phyloP scores from a whole-genome alignment of 495 filamentous ascomycete genomes.

The Chaetomium cochliodes region DNA sequence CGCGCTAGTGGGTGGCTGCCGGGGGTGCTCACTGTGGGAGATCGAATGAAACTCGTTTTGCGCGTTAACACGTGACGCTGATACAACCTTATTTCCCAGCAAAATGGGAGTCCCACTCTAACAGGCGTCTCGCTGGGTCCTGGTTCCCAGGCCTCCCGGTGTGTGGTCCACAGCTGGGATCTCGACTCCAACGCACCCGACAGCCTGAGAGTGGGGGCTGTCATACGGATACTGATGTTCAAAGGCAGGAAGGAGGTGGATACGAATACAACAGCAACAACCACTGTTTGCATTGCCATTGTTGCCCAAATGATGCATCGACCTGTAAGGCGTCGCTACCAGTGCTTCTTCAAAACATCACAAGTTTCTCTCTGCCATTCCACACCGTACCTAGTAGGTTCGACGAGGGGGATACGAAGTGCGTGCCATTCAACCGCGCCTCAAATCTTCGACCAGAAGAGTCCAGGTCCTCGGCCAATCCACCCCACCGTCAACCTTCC shows the following conservation, averaged over 20 bases:
- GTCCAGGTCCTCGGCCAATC: conserved; percentile 10
- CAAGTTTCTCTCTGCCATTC: no score
- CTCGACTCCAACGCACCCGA: background rate
- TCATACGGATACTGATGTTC: conserved; percentile 1
- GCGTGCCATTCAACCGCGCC: background rate
- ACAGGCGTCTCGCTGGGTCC: conserved; percentile 21
- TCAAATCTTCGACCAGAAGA: background rate
- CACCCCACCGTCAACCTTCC: conserved; percentile 13
- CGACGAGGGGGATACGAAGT: background rate
- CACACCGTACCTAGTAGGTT: background rate
- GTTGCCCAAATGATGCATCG: no score
- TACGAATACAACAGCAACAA: background rate
- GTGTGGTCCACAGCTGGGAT: conserved; percentile 16
- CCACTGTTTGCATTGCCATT: background rate
- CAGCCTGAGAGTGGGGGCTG: conserved; percentile 13
- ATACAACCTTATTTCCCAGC: conserved; percentile 21
- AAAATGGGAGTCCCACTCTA: conserved; percentile 26
- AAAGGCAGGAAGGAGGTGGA: no score
- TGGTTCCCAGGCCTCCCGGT: no score
- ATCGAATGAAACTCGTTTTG: conserved; percentile 26
- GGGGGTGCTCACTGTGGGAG: conserved; percentile 24
- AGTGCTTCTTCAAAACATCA: no score
- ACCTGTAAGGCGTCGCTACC: no score
- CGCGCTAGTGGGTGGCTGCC: conserved; percentile 26
- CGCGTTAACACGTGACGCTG: conserved; percentile 29